Percentiles rank a stretch among this genome's conserved stretches.
Conservation (phyloP, 805 yeast species). For the Huiozyma sinensis region DNA sequence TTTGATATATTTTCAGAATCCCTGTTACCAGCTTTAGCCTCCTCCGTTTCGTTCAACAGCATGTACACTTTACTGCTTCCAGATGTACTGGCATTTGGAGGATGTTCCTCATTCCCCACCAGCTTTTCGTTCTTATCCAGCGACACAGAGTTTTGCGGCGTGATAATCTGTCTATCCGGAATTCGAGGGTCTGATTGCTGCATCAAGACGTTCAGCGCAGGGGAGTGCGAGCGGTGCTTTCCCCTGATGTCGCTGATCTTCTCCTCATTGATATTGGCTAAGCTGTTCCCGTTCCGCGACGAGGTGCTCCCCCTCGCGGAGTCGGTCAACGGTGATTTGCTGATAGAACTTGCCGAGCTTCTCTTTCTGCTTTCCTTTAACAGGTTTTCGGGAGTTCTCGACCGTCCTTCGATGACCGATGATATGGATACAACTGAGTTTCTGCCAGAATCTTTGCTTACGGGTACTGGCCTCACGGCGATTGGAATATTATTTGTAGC, state of each 20-base stretch:
- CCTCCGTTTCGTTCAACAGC: constrained; percentile 6
- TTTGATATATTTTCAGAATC: no score
- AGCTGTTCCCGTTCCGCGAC: not conserved
- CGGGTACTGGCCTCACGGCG: constrained; percentile 1
- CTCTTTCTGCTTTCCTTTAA: not conserved
- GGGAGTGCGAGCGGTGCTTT: not conserved
- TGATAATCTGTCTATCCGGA: not conserved
- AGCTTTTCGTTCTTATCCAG: not conserved
- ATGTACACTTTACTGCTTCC: constrained; percentile 13
- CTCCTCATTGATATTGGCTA: constrained; percentile 1
- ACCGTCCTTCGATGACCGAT: constrained; percentile 1
- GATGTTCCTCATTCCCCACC: no score
- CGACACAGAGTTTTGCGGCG: not conserved
- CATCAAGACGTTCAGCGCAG: not conserved
- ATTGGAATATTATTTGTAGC: constrained; percentile 1
- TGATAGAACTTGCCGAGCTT: not conserved
- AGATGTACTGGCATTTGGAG: not conserved
- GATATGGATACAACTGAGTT: constrained; percentile 1
- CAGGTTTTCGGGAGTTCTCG: not conserved
- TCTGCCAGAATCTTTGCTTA: not conserved
- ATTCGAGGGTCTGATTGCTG: not conserved
- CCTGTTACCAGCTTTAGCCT: not conserved
- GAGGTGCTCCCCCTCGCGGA: not conserved
- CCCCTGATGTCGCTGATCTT: not conserved
- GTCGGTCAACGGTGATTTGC: not conserved